phyloP scores from a whole-genome alignment of 495 filamentous ascomycete species.

The Aspergillus coremiiformis region DNA sequence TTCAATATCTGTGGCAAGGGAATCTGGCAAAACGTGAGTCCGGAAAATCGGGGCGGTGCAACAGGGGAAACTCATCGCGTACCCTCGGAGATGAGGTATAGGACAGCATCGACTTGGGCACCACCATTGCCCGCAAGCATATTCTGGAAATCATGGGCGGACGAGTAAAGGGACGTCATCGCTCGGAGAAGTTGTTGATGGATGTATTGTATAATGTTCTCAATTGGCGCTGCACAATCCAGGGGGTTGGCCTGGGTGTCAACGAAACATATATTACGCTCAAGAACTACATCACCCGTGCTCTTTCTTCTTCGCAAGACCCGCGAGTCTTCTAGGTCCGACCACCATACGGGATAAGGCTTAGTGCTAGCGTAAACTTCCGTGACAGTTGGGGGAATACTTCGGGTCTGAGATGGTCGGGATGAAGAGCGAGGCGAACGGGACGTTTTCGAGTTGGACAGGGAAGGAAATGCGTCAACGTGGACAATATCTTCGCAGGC shows the following conservation, averaged over 20 bases:
- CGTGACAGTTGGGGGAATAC: conserved; percentile 42
- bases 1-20: conserved; percentile 66
- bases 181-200: conserved; percentile 64
- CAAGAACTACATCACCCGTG: conserved; percentile 71
- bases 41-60: neutral
- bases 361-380: conserved; percentile 92
- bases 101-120: conserved; percentile 78
- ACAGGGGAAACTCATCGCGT: conserved; percentile 24
- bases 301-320: conserved; percentile 69
- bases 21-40: conserved; percentile 41
- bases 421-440: conserved; percentile 22
- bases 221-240: conserved; percentile 59
- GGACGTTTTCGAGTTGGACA: conserved; percentile 20
- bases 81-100: conserved; percentile 72
- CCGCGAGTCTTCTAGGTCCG: conserved; percentile 71
- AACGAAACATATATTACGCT: conserved; percentile 91
- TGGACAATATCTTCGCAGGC: conserved; percentile 95
- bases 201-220: conserved; percentile 66
- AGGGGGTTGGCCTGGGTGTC: conserved; percentile 76
- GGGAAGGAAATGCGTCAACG: conserved; percentile 66
- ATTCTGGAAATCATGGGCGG: conserved; percentile 68
- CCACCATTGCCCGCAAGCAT: conserved; percentile 81
- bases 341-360: conserved; percentile 91
- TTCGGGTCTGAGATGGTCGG: conserved; percentile 25
- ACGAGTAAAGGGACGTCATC: conserved; percentile 48